Conservation (phyloP, 1,284 basidiomycete genomes). For the Fistulinella staudtii region DNA sequence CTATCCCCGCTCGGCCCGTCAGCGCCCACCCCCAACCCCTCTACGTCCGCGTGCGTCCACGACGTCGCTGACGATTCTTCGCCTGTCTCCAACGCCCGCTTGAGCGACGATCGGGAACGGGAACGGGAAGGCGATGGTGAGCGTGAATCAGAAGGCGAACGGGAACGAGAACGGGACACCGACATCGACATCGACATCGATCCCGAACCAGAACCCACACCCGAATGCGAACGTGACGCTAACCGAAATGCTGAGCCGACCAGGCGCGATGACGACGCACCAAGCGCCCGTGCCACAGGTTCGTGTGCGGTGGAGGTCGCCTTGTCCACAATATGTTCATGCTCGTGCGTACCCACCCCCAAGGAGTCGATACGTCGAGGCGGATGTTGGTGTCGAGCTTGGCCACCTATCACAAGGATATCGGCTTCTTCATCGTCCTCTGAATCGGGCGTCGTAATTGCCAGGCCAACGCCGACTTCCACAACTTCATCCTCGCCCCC, state of each 20-base stretch:
- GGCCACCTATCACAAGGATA: not conserved
- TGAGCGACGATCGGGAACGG: slow-evolving; percentile 20
- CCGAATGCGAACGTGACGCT: not conserved
- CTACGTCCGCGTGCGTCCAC: slow-evolving; percentile 20
- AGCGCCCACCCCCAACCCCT: slow-evolving; percentile 1
- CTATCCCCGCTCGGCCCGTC: slow-evolving; percentile 11
- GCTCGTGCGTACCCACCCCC: too few species aligned
- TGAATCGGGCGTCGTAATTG: slow-evolving; percentile 11
- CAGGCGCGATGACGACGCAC: not conserved
- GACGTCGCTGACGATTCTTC: slow-evolving; percentile 28
- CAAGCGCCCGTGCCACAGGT: too few species aligned
- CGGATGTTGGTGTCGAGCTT: too few species aligned
- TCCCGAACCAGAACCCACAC: slow-evolving; percentile 3
- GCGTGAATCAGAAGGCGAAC: not conserved
- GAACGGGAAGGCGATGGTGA: slow-evolving; percentile 9
- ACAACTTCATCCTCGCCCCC: not conserved
- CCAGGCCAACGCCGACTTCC: slow-evolving; percentile 15
- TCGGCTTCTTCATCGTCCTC: not conserved
- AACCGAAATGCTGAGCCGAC: not conserved
- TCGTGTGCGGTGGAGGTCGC: too few species aligned
- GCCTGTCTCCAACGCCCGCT: slow-evolving; percentile 9
- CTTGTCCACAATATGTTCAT: too few species aligned
- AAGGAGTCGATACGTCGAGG: too few species aligned
- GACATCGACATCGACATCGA: too few species aligned
- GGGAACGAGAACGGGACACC: too few species aligned